Conservation (phyloP, 176 grass and related monocot genomes). For the Avena eriantha region DNA sequence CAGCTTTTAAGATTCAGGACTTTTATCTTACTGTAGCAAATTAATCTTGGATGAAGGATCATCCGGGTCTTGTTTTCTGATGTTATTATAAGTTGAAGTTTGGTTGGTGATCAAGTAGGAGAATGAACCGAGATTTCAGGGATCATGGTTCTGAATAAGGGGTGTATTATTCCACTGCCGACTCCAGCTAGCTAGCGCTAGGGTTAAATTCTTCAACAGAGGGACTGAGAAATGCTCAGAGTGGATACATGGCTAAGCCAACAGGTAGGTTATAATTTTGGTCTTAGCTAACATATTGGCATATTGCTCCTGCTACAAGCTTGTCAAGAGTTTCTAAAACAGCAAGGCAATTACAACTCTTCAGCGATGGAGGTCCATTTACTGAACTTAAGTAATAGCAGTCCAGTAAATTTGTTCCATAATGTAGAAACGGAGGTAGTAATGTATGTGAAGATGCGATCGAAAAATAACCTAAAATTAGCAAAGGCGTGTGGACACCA, state of each 20-base stretch:
- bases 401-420: too few relatives aligned
- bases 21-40: neutral
- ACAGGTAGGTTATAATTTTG: neutral
- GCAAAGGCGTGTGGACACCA: too few relatives aligned
- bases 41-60: too few relatives aligned
- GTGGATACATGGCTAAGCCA: too few relatives aligned
- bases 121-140: neutral
- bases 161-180: too few relatives aligned
- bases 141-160: neutral
- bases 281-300: neutral
- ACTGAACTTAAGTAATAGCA: too few relatives aligned
- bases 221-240: neutral
- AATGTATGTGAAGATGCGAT: neutral
- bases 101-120: neutral
- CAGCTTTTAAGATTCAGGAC: neutral
- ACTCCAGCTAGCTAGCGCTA: neutral
- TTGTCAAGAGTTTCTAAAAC: constrained; percentile 13
- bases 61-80: neutral
- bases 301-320: neutral
- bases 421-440: too few relatives aligned
- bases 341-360: neutral
- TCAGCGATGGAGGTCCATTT: too few relatives aligned
- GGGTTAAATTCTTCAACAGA: neutral
- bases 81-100: neutral
- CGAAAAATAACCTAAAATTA: neutral